Evolutionary conservation across 2,329 filamentous ascomycete species (phyloP).

Genomic region (Diplodia corticola): DNA sequence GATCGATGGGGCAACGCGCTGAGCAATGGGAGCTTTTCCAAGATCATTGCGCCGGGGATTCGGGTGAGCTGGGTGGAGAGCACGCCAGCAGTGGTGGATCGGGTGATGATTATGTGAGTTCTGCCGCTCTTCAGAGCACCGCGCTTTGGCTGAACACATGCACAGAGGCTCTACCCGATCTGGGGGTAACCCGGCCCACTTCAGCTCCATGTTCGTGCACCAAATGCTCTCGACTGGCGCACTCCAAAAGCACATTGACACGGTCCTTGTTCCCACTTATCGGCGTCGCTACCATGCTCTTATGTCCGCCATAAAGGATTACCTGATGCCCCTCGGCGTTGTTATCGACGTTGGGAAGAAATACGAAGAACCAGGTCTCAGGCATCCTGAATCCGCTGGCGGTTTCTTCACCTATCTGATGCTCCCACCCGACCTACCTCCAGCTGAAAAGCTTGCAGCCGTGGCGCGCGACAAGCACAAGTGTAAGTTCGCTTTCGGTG

Average conservation of each 20-base stretch:
- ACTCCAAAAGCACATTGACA: constrained; percentile 55
- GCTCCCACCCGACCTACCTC: constrained; percentile 56
- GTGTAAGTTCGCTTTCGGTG: constrained; percentile 67
- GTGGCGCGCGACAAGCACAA: constrained; percentile 63
- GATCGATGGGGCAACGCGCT: constrained; percentile 75
- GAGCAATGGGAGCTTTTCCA: constrained; percentile 88
- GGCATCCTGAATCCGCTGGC: constrained; percentile 59
- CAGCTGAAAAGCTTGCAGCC: constrained; percentile 57
- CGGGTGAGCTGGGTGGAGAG: constrained; percentile 88
- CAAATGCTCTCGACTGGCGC: constrained; percentile 54
- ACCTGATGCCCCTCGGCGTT: constrained; percentile 65
- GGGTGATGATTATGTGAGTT: constrained; percentile 49
- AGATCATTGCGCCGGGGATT: constrained; percentile 77
- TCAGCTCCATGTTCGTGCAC: constrained; percentile 58
- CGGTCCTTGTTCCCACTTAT: constrained; percentile 59
- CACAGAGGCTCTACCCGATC: constrained; percentile 57
- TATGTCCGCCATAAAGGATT: constrained; percentile 57
- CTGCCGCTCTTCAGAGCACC: neutral
- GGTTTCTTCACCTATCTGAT: constrained; percentile 83
- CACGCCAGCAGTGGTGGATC: constrained; percentile 60
- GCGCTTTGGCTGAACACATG: neutral
- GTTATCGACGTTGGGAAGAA: neutral
- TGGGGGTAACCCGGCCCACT: constrained; percentile 61
- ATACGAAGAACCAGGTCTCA: constrained; percentile 4
- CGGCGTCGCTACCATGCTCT: constrained; percentile 57